Evolutionary conservation across 768 basidiomycete species (phyloP).

Genomic region (Lentinula edodes): DNA sequence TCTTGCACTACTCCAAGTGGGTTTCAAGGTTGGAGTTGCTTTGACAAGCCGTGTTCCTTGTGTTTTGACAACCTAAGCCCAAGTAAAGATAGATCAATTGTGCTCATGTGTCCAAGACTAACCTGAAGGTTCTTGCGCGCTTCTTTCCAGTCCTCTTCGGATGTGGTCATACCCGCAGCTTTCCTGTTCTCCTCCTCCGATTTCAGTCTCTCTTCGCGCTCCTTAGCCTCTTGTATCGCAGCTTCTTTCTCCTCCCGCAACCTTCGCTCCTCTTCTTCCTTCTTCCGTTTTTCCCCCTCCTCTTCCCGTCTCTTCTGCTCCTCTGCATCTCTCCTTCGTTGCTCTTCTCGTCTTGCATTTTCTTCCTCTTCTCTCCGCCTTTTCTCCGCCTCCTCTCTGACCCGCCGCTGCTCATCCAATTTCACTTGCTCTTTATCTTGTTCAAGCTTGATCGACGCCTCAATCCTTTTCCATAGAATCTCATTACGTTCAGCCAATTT

Average conservation of each 20-base stretch:
- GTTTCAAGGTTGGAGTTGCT: slow-evolving; percentile 42
- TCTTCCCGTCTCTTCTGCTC: slow-evolving; percentile 38
- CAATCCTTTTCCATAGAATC: slow-evolving; percentile 5
- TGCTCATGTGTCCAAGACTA: slow-evolving; percentile 12
- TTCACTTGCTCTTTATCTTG: slow-evolving; percentile 31
- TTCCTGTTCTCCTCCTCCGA: slow-evolving; percentile 34
- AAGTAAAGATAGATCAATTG: slow-evolving; percentile 1
- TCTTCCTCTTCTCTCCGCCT: slow-evolving; percentile 51
- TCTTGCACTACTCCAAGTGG: slow-evolving; percentile 61
- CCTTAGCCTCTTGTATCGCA: slow-evolving; percentile 22
- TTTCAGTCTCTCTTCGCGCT: slow-evolving; percentile 28
- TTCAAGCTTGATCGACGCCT: slow-evolving; percentile 12
- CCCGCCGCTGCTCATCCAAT: slow-evolving; percentile 40
- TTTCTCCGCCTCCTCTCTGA: slow-evolving; percentile 46
- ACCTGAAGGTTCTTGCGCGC: slow-evolving; percentile 54
- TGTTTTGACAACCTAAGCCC: slow-evolving; percentile 52
- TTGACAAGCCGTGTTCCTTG: slow-evolving; percentile 65
- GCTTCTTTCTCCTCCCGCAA: slow-evolving; percentile 27
- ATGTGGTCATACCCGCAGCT: slow-evolving; percentile 44
- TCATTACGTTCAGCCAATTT: slow-evolving; percentile 4
- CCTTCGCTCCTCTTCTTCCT: slow-evolving; percentile 23
- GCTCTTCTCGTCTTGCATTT: slow-evolving; percentile 44
- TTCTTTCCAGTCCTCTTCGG: slow-evolving; percentile 60
- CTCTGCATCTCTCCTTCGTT: slow-evolving; percentile 26
- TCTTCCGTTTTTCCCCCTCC: slow-evolving; percentile 30